These are phyloP conservation scores for Vitis hybrid DNA, from an alignment of 177 flowering plant genomes.

Conservation along the genomic window DNA sequence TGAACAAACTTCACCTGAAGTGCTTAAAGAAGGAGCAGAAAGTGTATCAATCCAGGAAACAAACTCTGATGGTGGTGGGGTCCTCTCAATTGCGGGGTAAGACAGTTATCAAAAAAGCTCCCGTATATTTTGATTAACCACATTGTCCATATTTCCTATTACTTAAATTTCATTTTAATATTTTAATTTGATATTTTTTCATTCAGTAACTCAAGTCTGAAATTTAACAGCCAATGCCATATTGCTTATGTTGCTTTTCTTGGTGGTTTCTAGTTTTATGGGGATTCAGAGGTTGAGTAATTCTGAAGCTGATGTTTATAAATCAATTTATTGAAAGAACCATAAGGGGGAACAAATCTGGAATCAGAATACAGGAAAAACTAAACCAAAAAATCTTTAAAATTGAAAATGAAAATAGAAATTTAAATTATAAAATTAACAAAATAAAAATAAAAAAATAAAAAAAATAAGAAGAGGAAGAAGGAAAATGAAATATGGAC, in stretches of 20 bases:
- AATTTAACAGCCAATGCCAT: not conserved
- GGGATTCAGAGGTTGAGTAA: too few species aligned
- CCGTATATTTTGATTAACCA: slow-evolving; percentile 1
- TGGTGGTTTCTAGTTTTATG: not conserved
- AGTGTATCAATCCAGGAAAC: slow-evolving; percentile 25
- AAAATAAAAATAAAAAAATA: too few species aligned
- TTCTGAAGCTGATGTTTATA: too few species aligned
- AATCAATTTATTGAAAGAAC: too few species aligned
- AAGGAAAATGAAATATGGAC: too few species aligned
- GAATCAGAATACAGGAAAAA: too few species aligned
- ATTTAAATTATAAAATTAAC: too few species aligned
- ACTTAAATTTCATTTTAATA: not conserved
- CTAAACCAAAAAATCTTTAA: too few species aligned
- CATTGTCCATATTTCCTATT: not conserved
- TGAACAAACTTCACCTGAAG: slow-evolving; percentile 24
- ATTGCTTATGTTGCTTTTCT: not conserved
- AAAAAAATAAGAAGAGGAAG: too few species aligned
- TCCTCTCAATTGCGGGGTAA: slow-evolving; percentile 54
- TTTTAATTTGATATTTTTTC: not conserved
- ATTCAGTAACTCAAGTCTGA: not conserved
- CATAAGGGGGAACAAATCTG: too few species aligned
- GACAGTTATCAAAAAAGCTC: slow-evolving; percentile 39
- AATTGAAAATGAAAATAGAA: too few species aligned
- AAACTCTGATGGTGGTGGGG: slow-evolving; percentile 21
- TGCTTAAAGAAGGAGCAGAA: slow-evolving; percentile 28